Conservation (phyloP, 2,329 filamentous ascomycete species). For the Nothopassalora personata region DNA sequence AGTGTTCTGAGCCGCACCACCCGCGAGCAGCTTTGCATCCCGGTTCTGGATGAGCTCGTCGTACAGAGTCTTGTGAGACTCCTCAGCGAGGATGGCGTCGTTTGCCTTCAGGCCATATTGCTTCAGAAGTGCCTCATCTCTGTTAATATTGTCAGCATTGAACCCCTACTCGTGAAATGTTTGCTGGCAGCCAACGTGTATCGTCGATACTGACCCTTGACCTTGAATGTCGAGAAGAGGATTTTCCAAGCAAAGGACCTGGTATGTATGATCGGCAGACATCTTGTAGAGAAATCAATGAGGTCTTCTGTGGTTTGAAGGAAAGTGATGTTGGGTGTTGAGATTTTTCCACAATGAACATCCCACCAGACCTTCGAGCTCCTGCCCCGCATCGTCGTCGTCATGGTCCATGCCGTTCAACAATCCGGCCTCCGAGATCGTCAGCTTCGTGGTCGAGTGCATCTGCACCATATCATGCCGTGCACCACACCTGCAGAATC, state of each 20-base stretch:
- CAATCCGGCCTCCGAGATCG: background rate
- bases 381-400: background rate
- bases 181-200: slow-evolving; percentile 2
- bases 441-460: background rate
- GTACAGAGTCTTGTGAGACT: slow-evolving; percentile 83
- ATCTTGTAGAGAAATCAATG: slow-evolving; percentile 6
- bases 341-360: background rate
- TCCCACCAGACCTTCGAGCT: background rate
- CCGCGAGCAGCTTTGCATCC: slow-evolving; percentile 89
- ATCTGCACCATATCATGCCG: background rate
- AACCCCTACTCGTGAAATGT: slow-evolving; percentile 10
- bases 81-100: slow-evolving; percentile 93
- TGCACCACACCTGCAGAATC: background rate
- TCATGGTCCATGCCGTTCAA: background rate
- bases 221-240: slow-evolving; percentile 97
- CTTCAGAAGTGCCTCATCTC: slow-evolving; percentile 75
- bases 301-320: background rate
- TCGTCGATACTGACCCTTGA: slow-evolving; percentile 47
- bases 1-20: slow-evolving; percentile 95
- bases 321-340: background rate
- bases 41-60: slow-evolving; percentile 91
- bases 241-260: slow-evolving; percentile 93
- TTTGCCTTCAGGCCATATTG: slow-evolving; percentile 95
- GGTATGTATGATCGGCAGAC: slow-evolving; percentile 55
- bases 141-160: slow-evolving; percentile 38